Evolutionary conservation across 1,139 yeast genomes (phyloP).

Genomic region (Magnusiomyces fungicola): DNA sequence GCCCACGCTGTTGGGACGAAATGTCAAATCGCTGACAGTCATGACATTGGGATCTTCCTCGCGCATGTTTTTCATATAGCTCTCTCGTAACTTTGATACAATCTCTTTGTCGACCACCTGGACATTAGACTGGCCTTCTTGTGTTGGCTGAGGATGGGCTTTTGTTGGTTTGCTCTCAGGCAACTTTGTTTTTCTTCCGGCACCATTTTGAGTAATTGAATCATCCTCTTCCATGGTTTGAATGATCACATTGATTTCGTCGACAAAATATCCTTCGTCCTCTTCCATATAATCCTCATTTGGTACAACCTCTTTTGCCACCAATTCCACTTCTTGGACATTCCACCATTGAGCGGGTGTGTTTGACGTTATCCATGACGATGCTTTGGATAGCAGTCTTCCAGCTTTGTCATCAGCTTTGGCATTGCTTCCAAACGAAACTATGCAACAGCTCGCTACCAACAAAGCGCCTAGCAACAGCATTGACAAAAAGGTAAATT

Average conservation of each 20-base stretch:
- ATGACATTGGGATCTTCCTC: too few species aligned
- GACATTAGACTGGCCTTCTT: too few species aligned
- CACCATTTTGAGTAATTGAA: neutral
- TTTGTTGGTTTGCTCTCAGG: too few species aligned
- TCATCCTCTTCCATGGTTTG: neutral
- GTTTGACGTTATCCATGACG: neutral
- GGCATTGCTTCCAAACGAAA: neutral
- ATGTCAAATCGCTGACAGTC: conserved; percentile 18
- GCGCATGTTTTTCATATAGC: neutral
- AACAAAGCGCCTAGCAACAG: neutral
- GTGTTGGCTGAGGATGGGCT: too few species aligned
- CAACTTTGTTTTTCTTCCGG: too few species aligned
- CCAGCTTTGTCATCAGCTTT: neutral
- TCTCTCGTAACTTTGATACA: neutral
- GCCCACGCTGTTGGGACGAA: conserved; percentile 20
- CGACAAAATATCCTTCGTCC: neutral
- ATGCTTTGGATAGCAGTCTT: neutral
- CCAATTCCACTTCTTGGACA: too few species aligned
- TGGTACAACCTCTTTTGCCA: too few species aligned
- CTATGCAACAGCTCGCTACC: neutral
- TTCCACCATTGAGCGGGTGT: too few species aligned
- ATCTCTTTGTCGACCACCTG: neutral
- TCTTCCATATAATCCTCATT: neutral
- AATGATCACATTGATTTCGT: neutral
- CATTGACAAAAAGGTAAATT: neutral